phyloP scores from a whole-genome alignment of 2,329 filamentous ascomycete genomes.

The Fusarium praegraminearum region DNA sequence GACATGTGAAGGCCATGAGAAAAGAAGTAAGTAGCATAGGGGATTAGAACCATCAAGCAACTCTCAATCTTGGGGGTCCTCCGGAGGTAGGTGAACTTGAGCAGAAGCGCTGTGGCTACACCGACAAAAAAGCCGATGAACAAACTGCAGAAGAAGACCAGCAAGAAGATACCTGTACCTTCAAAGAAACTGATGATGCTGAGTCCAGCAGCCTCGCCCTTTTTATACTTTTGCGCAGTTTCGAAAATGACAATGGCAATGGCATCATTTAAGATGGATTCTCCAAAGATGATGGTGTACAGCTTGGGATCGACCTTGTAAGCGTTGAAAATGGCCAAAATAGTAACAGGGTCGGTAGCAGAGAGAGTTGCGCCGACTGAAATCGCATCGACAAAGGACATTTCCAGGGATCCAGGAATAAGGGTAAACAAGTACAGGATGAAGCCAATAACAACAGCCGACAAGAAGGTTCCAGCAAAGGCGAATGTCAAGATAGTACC shows the following conservation, averaged over 20 bases:
- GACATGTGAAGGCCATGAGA: constrained; percentile 96
- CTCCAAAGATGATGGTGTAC: constrained; percentile 98
- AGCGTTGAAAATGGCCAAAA: constrained; percentile 97
- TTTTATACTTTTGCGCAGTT: constrained; percentile 92
- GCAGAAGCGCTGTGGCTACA: constrained; percentile 83
- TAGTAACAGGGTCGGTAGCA: constrained; percentile 96
- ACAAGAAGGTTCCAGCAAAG: constrained; percentile 96
- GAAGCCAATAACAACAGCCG: constrained; percentile 90
- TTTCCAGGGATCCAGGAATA: constrained; percentile 83
- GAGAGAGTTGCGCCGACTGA: constrained; percentile 96
- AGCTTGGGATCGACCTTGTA: constrained; percentile 99
- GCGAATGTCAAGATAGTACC: constrained; percentile 97
- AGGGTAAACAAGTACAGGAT: constrained; percentile 91
- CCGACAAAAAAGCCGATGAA: constrained; percentile 89
- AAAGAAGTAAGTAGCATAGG: constrained; percentile 98
- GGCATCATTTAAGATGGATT: constrained; percentile 97
- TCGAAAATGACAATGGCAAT: constrained; percentile 99
- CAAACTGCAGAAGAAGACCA: constrained; percentile 95
- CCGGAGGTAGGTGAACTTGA: constrained; percentile 95
- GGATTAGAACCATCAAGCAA: constrained; percentile 91
- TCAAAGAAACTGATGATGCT: constrained; percentile 88
- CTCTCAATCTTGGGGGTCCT: constrained; percentile 97
- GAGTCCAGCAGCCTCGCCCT: constrained; percentile 76
- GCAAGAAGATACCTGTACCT: constrained; percentile 92
- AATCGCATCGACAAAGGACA: constrained; percentile 95